Evolutionary conservation across 1,284 basidiomycete species (phyloP), one percentile per base, ranked within the genome.

Genomic region (Ganoderma multipileum): DNA sequence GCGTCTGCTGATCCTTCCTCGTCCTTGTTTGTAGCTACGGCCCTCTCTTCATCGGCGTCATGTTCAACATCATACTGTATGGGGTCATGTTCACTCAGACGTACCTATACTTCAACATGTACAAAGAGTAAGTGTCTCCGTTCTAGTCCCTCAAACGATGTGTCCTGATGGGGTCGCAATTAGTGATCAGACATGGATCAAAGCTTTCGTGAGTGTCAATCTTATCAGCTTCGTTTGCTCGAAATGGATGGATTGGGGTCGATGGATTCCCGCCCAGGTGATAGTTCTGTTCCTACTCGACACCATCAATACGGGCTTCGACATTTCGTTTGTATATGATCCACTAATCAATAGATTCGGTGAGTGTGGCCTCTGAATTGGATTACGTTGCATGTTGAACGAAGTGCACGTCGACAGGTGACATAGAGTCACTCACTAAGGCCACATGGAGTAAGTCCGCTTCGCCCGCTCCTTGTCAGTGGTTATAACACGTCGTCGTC

Each of bases 1-100:
- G 47, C n/a, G 47, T 23, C 18, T 50, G n/a, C 14, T 30, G 28
- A 54, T 30, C 30, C 20, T 50, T 8, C 28, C 0, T 18, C 28
- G 5, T 30, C 0, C 16, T 11, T 44, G 30, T 62, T 11, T 20
- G 20, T 8, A 83, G 82, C 42, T 76, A 81, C 68, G 82, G 82
- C 41, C 81, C 82, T 14, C 79, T 83, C 70, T 79, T 83, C 68
- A 71, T 80, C 65, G 82, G 82, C 30, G 78, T 83, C 61, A 74
- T 80, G 50, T 70, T 83, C 72, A 80, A 83, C 72, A 75, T 81
- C 70, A 70, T 83, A 47, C 72, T 83, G 63, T 83, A 82, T 68
- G 82, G 82, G 36, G 79, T 80, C 58, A 76, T 81, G 72, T 78
- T 82, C 64, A 80, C 81, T 6, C 82, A 83, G 69, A 80, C 80